These are phyloP conservation scores for Plasmodium adleri DNA, from an alignment of 169 alveolate species.

Conservation along the genomic window DNA sequence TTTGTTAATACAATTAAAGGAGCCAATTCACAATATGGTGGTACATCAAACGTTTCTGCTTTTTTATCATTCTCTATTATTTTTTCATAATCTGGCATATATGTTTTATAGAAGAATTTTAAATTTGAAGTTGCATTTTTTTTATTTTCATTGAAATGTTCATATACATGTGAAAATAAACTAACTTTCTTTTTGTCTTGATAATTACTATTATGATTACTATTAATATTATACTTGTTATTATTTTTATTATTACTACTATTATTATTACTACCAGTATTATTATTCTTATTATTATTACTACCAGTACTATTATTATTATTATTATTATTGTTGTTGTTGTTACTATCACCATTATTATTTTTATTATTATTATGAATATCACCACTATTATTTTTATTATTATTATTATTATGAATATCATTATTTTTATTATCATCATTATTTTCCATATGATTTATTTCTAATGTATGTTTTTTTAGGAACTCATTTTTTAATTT, in stretches of 20 bases:
- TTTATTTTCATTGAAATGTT: slow-evolving; percentile 58
- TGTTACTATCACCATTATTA: no score
- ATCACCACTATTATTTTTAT: no score
- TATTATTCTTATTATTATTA: not conserved
- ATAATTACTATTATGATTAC: not conserved
- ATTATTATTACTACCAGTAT: not conserved
- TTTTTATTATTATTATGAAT: no score
- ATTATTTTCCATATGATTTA: no score
- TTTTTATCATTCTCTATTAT: slow-evolving; percentile 73
- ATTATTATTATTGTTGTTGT: not conserved
- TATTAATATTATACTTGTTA: not conserved
- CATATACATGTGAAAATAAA: slow-evolving; percentile 58
- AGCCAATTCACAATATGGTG: slow-evolving; percentile 87
- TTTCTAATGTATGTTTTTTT: not conserved
- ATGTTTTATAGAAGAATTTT: slow-evolving; percentile 67
- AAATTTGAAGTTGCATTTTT: slow-evolving; percentile 49
- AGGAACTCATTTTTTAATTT: slow-evolving; percentile 2
- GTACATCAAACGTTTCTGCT: slow-evolving; percentile 75
- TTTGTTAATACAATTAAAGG: slow-evolving; percentile 78
- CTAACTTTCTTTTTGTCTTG: slow-evolving; percentile 16
- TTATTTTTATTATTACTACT: not conserved
- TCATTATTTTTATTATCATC: no score
- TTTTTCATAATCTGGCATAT: slow-evolving; percentile 74
- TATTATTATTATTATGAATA: no score
- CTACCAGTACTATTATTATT: not conserved